Conservation (phyloP, 2,329 filamentous ascomycete genomes). For the Microdochium paspali region DNA sequence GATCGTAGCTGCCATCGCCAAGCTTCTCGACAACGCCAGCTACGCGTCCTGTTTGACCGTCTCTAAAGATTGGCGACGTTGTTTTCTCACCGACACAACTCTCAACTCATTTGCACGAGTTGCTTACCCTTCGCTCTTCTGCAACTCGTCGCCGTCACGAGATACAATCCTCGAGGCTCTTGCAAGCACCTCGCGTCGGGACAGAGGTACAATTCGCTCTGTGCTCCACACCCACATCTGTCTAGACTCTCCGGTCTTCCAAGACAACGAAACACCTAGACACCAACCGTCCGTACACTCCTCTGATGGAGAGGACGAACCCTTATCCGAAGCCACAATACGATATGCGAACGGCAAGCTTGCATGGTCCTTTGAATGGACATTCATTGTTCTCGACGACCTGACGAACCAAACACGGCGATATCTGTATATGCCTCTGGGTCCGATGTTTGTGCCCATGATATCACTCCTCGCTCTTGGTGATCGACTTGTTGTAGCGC, state of each 20-base stretch:
- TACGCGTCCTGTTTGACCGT: background rate
- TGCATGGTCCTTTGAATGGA: background rate
- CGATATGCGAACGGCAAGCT: background rate
- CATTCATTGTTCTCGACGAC: background rate
- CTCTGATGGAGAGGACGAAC: background rate
- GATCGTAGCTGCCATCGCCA: background rate
- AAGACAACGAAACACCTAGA: background rate
- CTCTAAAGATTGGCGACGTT: background rate
- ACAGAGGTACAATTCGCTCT: background rate
- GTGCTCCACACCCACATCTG: background rate
- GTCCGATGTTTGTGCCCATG: background rate
- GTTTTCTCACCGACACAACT: background rate
- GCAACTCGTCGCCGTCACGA: background rate
- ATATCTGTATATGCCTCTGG: background rate
- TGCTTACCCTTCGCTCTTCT: background rate
- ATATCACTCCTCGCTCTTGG: background rate
- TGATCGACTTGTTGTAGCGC: background rate
- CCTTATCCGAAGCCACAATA: background rate
- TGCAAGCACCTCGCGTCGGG: background rate
- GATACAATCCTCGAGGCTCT: background rate
- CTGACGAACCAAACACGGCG: background rate
- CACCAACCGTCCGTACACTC: background rate
- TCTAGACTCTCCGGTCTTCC: background rate
- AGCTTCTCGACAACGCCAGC: background rate
- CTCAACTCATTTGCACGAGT: background rate